Evolutionary conservation across 192 early-diverging fungal genomes (phyloP).

Genomic region (Backusella parvicylindrica): DNA sequence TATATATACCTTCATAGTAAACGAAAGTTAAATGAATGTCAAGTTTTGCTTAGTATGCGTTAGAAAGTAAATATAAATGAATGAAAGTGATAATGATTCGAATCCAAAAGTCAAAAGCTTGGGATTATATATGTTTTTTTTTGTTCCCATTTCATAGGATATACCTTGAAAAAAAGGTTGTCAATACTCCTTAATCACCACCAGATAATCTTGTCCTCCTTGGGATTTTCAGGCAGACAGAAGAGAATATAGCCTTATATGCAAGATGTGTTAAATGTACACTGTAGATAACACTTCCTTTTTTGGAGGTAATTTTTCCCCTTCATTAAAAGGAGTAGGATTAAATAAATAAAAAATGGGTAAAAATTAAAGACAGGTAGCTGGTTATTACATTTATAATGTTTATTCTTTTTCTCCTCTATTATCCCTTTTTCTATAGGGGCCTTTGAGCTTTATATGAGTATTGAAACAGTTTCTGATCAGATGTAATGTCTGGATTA

Average conservation of each 20-base stretch:
- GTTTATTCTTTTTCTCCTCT: not conserved
- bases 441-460: not conserved
- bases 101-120: not conserved
- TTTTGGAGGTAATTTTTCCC: not conserved
- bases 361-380: not conserved
- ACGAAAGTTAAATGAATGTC: slow-evolving; percentile 7
- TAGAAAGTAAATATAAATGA: not conserved
- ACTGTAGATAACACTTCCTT: not conserved
- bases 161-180: not conserved
- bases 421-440: not conserved
- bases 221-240: not conserved
- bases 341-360: not conserved
- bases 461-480: not conserved
- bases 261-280: not conserved
- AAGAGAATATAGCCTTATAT: slow-evolving; percentile 2
- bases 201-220: not conserved
- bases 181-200: not conserved
- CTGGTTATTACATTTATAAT: not conserved
- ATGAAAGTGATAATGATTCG: slow-evolving; percentile 5
- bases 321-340: not conserved
- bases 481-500: not conserved
- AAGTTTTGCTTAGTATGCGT: not conserved
- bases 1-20: not conserved
- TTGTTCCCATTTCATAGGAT: not conserved
- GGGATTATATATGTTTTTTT: not conserved